Conservation (phyloP, 768 basidiomycete genomes). For the Crepidotus variabilis region DNA sequence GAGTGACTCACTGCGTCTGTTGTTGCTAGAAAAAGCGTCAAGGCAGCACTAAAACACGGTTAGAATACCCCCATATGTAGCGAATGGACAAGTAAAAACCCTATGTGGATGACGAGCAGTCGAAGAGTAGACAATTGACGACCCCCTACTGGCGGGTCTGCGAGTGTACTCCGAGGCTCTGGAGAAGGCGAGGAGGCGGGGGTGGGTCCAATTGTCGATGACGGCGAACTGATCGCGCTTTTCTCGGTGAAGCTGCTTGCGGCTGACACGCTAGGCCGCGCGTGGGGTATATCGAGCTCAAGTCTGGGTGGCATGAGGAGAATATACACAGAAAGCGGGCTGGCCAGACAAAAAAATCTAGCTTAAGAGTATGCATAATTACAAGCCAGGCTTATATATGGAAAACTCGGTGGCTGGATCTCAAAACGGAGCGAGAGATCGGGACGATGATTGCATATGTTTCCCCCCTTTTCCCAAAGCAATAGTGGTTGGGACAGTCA, state of each 20-base stretch:
- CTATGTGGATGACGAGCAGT: conserved; percentile 63
- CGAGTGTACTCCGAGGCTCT: conserved; percentile 18
- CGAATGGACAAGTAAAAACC: conserved; percentile 37
- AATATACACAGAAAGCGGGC: background rate
- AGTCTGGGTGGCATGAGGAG: conserved; percentile 10
- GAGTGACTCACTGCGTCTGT: conserved; percentile 66
- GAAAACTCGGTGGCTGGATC: conserved; percentile 16
- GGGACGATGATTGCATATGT: conserved; percentile 21
- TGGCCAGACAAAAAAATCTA: conserved; percentile 1
- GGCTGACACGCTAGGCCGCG: conserved; percentile 2
- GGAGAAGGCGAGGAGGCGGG: conserved; percentile 22
- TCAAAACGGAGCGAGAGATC: conserved; percentile 23
- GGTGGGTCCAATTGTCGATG: conserved; percentile 9
- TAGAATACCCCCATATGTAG: conserved; percentile 5
- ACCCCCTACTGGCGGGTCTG: conserved; percentile 15
- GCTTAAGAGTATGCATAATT: conserved; percentile 14
- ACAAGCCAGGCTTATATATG: conserved; percentile 26
- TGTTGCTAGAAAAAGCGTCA: conserved; percentile 81
- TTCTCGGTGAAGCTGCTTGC: conserved; percentile 5
- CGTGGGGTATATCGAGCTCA: conserved; percentile 8
- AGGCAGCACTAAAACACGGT: conserved; percentile 53
- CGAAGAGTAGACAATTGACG: conserved; percentile 47
- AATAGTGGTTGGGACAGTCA: conserved; percentile 22
- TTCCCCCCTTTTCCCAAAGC: conserved; percentile 23
- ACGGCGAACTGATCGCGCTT: conserved; percentile 1